phyloP scores from a whole-genome alignment of 306 rosid genomes.

The Malus sylvestris region DNA sequence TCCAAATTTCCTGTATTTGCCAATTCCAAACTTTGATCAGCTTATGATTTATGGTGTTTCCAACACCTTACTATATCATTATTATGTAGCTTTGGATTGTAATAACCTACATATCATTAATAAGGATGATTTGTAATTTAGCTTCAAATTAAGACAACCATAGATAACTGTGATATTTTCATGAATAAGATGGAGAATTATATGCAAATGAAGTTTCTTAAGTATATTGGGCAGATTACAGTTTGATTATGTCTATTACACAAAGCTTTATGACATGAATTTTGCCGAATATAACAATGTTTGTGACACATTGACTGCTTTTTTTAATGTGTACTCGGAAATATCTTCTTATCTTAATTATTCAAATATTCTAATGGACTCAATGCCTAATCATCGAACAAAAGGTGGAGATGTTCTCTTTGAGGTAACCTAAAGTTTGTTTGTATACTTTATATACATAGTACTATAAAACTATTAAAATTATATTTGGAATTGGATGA shows the following conservation, averaged over 20 bases:
- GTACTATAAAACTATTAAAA: too few species aligned
- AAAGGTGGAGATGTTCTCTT: too few species aligned
- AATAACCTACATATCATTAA: too few species aligned
- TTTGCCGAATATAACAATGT: not conserved
- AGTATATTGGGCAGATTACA: not conserved
- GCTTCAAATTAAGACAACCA: not conserved
- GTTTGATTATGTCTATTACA: not conserved
- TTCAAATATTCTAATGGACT: not conserved
- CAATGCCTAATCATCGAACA: too few species aligned
- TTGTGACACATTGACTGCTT: not conserved
- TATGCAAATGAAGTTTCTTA: not conserved
- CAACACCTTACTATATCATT: too few species aligned
- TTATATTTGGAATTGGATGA: too few species aligned
- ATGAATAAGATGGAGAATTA: not conserved
- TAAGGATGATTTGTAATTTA: not conserved
- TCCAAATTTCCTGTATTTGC: constrained; percentile 44
- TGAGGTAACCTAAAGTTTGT: not conserved
- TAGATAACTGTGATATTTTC: not conserved
- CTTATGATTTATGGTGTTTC: too few species aligned
- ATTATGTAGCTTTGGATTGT: too few species aligned
- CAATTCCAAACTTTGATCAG: constrained; percentile 52
- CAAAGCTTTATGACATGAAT: not conserved
- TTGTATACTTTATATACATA: too few species aligned
- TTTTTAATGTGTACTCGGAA: not conserved
- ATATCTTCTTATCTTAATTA: not conserved